Evolutionary conservation across 208 protist genomes (phyloP).

Genomic region (Leishmania tropica): DNA sequence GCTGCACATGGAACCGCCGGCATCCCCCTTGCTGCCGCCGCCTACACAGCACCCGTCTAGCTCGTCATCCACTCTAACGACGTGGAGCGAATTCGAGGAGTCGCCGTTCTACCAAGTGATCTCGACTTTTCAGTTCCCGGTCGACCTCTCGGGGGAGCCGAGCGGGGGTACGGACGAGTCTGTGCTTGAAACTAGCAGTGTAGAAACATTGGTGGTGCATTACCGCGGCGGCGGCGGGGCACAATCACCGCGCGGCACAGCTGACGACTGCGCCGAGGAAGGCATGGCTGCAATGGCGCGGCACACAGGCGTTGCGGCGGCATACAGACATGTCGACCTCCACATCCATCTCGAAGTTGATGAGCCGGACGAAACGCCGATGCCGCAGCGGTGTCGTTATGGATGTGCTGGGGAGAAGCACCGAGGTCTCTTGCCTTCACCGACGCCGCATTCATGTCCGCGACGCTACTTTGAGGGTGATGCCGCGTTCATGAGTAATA

Average conservation of each 20-base stretch:
- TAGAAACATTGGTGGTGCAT: neutral
- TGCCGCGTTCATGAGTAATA: neutral
- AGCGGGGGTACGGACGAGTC: neutral
- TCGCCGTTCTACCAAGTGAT: neutral
- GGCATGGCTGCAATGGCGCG: neutral
- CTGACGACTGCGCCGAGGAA: neutral
- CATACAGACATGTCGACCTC: neutral
- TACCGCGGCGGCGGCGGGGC: neutral
- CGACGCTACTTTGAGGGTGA: neutral
- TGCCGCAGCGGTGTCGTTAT: neutral
- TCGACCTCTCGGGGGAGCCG: neutral
- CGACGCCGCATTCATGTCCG: neutral
- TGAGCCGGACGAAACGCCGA: neutral
- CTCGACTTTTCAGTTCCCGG: neutral
- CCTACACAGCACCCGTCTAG: neutral
- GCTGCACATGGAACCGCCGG: constrained; percentile 1
- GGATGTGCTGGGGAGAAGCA: neutral
- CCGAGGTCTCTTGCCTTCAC: neutral
- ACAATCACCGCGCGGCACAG: neutral
- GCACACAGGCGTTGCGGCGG: neutral
- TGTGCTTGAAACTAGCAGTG: neutral
- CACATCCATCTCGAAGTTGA: neutral
- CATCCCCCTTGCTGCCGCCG: neutral
- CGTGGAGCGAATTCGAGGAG: neutral
- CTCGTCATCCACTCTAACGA: neutral